These are phyloP conservation scores for Musa troglodytarum DNA, from an alignment of 176 grass and related monocot genomes.

Conservation along the genomic window DNA sequence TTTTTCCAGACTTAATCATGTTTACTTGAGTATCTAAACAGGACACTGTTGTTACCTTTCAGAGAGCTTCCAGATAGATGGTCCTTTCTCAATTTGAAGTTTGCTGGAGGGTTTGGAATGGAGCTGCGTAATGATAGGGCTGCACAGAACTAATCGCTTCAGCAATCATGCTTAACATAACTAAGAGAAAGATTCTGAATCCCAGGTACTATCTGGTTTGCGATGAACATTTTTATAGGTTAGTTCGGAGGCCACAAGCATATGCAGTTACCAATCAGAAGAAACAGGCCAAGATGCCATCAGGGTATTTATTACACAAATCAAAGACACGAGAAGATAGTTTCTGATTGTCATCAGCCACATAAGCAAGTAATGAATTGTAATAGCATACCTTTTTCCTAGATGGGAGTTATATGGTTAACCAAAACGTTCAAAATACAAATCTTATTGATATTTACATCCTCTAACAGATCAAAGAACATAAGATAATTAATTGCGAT, in stretches of 20 bases:
- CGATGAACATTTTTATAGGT: background rate
- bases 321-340: background rate
- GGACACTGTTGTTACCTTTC: constrained; percentile 39
- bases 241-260: background rate
- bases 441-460: background rate
- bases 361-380: background rate
- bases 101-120: constrained; percentile 66
- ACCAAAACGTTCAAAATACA: background rate
- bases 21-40: background rate
- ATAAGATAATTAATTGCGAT: too few relatives aligned
- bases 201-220: background rate
- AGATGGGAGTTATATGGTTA: background rate
- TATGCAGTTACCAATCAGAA: background rate
- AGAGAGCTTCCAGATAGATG: constrained; percentile 78
- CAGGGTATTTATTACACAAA: too few relatives aligned
- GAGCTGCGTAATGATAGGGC: constrained; percentile 75
- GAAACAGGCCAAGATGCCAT: background rate
- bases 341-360: background rate
- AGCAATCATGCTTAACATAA: constrained; percentile 12
- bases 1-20: background rate
- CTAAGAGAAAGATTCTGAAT: background rate
- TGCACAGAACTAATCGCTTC: constrained; percentile 38
- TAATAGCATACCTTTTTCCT: background rate
- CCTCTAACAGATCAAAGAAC: background rate
- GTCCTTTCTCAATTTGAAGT: constrained; percentile 81